A percentile compares a stretch with the other conserved stretches of the same genome.
phyloP scores from a whole-genome alignment of 2,329 filamentous ascomycete genomes.

The Colletotrichum tanaceti region DNA sequence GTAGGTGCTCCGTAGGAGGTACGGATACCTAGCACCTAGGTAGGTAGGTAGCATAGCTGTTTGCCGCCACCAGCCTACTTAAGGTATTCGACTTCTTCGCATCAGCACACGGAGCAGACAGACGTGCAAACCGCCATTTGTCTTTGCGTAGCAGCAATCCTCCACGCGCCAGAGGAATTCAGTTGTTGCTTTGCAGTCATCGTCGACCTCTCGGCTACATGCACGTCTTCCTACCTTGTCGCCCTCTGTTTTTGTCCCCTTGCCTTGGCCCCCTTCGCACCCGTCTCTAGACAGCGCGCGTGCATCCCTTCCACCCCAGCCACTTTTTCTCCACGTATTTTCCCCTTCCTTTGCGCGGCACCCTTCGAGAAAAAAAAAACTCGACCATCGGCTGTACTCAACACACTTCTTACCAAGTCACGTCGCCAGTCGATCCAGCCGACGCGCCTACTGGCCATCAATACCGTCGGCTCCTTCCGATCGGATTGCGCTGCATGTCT shows the following conservation, averaged over 20 bases:
- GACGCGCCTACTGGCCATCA: constrained; percentile 34
- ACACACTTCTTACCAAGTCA: constrained; percentile 23
- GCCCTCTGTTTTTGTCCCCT: neutral
- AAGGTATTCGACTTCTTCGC: constrained; percentile 19
- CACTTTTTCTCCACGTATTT: constrained; percentile 39
- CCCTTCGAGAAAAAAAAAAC: constrained; percentile 25
- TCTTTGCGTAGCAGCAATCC: neutral
- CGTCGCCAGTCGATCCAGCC: constrained; percentile 19
- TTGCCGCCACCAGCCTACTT: constrained; percentile 13
- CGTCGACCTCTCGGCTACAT: neutral
- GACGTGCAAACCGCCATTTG: constrained; percentile 2
- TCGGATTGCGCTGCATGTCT: constrained; percentile 29
- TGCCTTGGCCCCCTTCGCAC: constrained; percentile 1
- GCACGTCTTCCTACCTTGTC: neutral
- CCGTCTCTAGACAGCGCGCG: constrained; percentile 14
- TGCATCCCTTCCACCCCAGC: constrained; percentile 36
- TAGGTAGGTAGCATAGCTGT: neutral
- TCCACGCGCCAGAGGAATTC: neutral
- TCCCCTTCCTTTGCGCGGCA: constrained; percentile 29
- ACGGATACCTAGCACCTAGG: too few relatives aligned
- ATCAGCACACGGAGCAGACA: constrained; percentile 1
- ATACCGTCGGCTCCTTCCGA: constrained; percentile 18
- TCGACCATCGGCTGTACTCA: constrained; percentile 23
- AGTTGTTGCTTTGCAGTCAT: neutral
- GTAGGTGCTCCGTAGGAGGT: too few relatives aligned